These are phyloP conservation scores for Ogataea siamensis DNA, from an alignment of 805 yeast species.

Conservation along the genomic window DNA sequence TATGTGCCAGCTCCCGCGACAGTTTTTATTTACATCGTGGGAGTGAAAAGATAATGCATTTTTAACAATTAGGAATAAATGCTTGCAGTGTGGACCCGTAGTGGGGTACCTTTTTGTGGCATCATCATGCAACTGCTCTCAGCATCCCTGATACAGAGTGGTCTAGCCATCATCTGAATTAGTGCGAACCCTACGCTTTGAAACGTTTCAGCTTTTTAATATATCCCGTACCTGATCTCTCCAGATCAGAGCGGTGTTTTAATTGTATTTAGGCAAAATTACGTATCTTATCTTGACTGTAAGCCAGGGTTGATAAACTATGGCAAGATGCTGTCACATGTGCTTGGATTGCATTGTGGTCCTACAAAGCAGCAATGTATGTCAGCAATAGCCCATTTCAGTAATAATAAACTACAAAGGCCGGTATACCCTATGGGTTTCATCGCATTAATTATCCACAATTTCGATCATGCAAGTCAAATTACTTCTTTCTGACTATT, in stretches of 20 bases:
- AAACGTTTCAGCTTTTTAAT: background rate
- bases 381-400: background rate
- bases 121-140: conserved; percentile 1
- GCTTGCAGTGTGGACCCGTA: conserved; percentile 12
- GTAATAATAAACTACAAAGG: background rate
- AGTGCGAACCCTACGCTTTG: background rate
- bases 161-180: background rate
- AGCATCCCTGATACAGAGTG: background rate
- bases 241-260: too few relatives aligned
- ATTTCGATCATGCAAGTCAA: background rate
- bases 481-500: background rate
- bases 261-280: too few relatives aligned
- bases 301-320: too few relatives aligned
- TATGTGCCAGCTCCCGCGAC: conserved; percentile 2
- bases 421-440: conserved; percentile 1
- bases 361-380: conserved; percentile 2
- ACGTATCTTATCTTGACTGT: too few relatives aligned
- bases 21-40: conserved; percentile 4
- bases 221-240: background rate
- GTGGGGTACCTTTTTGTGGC: conserved; percentile 6
- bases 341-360: conserved; percentile 3
- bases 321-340: conserved; percentile 3
- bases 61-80: conserved; percentile 1
- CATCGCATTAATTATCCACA: background rate
- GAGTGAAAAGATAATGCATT: conserved; percentile 7